These are phyloP conservation scores for Boletus rubescentipes DNA, from an alignment of 768 basidiomycete genomes.

Conservation along the genomic window DNA sequence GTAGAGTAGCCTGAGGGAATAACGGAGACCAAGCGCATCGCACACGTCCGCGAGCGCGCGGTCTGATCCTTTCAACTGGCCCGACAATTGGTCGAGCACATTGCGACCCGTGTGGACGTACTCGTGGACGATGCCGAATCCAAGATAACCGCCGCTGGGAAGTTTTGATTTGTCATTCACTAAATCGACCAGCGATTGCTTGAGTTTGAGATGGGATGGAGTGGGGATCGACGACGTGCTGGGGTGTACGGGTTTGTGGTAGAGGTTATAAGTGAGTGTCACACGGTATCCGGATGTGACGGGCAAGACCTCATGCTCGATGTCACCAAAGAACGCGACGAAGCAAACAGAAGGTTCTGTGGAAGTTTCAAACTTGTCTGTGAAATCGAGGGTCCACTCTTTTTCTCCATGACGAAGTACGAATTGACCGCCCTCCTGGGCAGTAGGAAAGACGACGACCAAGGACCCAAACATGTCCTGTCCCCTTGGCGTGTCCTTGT, in stretches of 20 bases:
- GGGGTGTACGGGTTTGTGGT: neutral
- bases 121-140: conserved; percentile 16
- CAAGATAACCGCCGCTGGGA: conserved; percentile 9
- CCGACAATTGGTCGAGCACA: neutral
- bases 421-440: conserved; percentile 14
- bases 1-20: conserved; percentile 2
- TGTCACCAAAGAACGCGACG: conserved; percentile 42
- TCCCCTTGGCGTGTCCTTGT: conserved; percentile 34
- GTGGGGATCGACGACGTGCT: neutral
- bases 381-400: conserved; percentile 6
- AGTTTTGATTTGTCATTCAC: conserved; percentile 1
- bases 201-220: neutral
- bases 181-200: neutral
- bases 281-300: conserved; percentile 44
- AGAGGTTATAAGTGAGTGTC: conserved; percentile 45
- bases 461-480: conserved; percentile 51
- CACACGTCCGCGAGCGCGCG: conserved; percentile 6
- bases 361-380: neutral
- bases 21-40: conserved; percentile 3
- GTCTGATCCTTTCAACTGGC: conserved; percentile 17
- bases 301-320: conserved; percentile 44
- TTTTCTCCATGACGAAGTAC: conserved; percentile 4
- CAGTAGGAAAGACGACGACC: conserved; percentile 48
- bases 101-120: conserved; percentile 3
- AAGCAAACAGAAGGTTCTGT: conserved; percentile 30